A percentile compares a stretch with the other conserved stretches of the same genome.
Conservation (phyloP, 805 yeast species). For the Saccharomyces mikatae region DNA sequence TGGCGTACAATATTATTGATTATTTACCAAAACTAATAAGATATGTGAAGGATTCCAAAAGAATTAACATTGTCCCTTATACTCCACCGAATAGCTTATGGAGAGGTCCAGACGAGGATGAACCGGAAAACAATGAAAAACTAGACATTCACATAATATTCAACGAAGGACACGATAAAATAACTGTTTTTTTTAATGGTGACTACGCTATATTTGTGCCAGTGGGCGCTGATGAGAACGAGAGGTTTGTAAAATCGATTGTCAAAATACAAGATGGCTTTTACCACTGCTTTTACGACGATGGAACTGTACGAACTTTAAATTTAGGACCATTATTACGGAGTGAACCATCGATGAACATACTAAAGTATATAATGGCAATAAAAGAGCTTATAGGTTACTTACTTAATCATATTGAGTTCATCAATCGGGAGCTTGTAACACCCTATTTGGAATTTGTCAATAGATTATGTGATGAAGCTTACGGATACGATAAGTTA, state of each 20-base stretch:
- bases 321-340: conserved; percentile 4
- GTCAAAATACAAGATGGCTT: not conserved
- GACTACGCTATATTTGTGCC: conserved; percentile 6
- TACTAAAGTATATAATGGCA: conserved; percentile 8
- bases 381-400: conserved; percentile 11
- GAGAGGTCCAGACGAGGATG: conserved; percentile 9
- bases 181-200: conserved; percentile 15
- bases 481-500: conserved; percentile 17
- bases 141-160: conserved; percentile 19
- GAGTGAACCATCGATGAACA: not conserved
- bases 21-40: conserved; percentile 17
- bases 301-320: conserved; percentile 7
- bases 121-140: not conserved
- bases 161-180: conserved; percentile 4
- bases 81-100: conserved; percentile 10
- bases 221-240: not conserved
- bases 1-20: conserved; percentile 14
- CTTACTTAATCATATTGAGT: conserved; percentile 13
- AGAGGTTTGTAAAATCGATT: not conserved
- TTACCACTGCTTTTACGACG: conserved; percentile 7
- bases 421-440: conserved; percentile 13
- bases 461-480: conserved; percentile 11
- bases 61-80: conserved; percentile 12
- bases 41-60: conserved; percentile 14
- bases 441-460: conserved; percentile 18